A percentile compares a stretch with the other conserved stretches of the same genome.
Conservation (phyloP, 2,329 filamentous ascomycete genomes). For the Rachicladosporium sp. region DNA sequence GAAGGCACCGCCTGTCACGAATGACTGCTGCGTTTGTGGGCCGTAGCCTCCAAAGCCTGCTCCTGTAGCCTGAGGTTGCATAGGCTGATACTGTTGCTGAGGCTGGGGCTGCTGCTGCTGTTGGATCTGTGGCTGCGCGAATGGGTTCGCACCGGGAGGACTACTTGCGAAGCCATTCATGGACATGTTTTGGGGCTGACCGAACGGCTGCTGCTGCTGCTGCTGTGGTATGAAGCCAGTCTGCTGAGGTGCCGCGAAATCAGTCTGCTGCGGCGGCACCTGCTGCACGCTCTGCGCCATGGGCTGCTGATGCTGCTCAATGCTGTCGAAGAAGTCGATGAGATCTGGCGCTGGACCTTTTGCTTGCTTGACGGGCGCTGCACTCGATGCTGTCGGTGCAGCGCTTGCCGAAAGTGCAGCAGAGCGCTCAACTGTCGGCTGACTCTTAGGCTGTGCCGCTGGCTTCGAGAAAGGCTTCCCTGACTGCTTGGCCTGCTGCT, state of each 20-base stretch:
- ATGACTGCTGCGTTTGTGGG: conserved; percentile 47
- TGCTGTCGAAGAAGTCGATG: conserved; percentile 91
- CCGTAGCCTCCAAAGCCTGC: conserved; percentile 77
- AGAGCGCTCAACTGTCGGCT: conserved; percentile 23
- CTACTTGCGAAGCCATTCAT: conserved; percentile 31
- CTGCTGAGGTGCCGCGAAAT: conserved; percentile 13
- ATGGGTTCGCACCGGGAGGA: conserved; percentile 26
- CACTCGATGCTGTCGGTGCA: conserved; percentile 23
- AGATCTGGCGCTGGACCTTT: conserved; percentile 64
- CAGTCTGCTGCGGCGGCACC: conserved; percentile 18
- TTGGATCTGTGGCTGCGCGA: conserved; percentile 13
- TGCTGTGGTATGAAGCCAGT: conserved; percentile 14
- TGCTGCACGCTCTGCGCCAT: conserved; percentile 24
- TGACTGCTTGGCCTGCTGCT: conserved; percentile 60
- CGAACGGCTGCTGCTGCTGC: conserved; percentile 13
- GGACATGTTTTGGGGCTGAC: conserved; percentile 11
- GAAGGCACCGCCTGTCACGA: conserved; percentile 19
- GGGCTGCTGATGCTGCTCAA: conserved; percentile 74
- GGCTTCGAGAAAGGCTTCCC: conserved; percentile 23
- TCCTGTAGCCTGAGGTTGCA: conserved; percentile 54
- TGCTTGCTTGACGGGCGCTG: conserved; percentile 11
- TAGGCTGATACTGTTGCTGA: conserved; percentile 29
- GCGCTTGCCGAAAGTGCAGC: conserved; percentile 24
- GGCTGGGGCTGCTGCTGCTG: conserved; percentile 17
- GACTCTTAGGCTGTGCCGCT: conserved; percentile 17